phyloP scores from a whole-genome alignment of 202 grass and related monocot genomes.

The Panicum hallii region DNA sequence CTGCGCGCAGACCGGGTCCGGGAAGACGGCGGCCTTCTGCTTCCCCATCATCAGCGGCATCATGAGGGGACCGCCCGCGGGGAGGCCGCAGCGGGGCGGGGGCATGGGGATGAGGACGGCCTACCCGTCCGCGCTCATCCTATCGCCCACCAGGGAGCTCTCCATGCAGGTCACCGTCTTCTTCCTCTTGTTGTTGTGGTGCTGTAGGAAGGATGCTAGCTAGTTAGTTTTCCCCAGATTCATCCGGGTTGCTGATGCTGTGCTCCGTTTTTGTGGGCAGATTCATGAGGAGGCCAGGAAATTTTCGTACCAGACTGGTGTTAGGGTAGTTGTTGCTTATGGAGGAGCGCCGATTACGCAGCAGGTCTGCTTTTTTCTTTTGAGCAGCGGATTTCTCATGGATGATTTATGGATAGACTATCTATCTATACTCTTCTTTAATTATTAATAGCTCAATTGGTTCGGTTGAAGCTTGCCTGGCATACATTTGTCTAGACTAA shows the following conservation, averaged over 20 bases:
- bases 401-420: neutral
- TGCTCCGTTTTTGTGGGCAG: conserved; percentile 25
- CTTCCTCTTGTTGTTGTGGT: neutral
- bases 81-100: conserved; percentile 1
- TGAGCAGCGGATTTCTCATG: neutral
- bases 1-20: conserved; percentile 78
- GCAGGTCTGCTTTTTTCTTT: conserved; percentile 43
- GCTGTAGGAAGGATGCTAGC: neutral
- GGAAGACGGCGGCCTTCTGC: conserved; percentile 82
- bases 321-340: conserved; percentile 76
- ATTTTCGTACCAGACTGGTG: conserved; percentile 78
- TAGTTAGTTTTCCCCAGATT: too few species aligned
- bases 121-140: conserved; percentile 65
- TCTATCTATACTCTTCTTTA: neutral
- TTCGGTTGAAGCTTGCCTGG: neutral
- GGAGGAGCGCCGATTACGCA: conserved; percentile 75
- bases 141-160: conserved; percentile 79
- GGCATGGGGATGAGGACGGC: conserved; percentile 44
- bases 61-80: conserved; percentile 48
- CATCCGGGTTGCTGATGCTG: neutral
- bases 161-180: conserved; percentile 60
- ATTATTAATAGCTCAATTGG: neutral
- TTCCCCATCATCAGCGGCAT: conserved; percentile 86
- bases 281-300: conserved; percentile 82
- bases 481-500: conserved; percentile 3